Conservation (phyloP, 2,329 filamentous ascomycete species). For the Blumeriella jaapii region DNA sequence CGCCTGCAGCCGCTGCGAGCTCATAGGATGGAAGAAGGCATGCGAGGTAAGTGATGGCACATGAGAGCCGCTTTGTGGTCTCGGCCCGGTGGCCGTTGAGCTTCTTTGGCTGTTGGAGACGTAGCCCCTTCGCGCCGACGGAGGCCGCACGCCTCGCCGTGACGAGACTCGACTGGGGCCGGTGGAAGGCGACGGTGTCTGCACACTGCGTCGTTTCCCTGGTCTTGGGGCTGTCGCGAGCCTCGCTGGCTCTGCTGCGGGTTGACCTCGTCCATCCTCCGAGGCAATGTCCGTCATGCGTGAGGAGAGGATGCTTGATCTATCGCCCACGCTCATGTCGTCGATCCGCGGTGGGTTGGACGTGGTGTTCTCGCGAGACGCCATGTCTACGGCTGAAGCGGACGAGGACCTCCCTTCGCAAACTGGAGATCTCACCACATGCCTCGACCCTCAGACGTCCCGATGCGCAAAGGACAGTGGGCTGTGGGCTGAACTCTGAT, state of each 20-base stretch:
- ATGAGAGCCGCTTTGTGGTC: conserved; percentile 67
- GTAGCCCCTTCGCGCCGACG: conserved; percentile 39
- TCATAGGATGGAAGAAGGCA: conserved; percentile 94
- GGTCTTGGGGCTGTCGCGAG: conserved; percentile 26
- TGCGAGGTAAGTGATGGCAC: conserved; percentile 80
- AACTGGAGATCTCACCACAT: conserved; percentile 11
- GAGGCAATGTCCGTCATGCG: conserved; percentile 44
- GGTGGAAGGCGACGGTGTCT: conserved; percentile 42
- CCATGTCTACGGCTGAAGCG: conserved; percentile 13
- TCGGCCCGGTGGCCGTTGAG: conserved; percentile 35
- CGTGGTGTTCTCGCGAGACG: conserved; percentile 16
- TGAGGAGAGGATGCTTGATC: conserved; percentile 40
- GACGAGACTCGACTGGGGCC: conserved; percentile 42
- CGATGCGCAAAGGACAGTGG: conserved; percentile 2
- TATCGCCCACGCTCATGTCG: conserved; percentile 25
- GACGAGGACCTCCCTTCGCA: conserved; percentile 8
- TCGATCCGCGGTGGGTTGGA: conserved; percentile 14
- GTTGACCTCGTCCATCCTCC: conserved; percentile 37
- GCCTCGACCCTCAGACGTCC: conserved; percentile 14
- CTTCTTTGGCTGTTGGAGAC: conserved; percentile 20
- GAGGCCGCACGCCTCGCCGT: conserved; percentile 36
- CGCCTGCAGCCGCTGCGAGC: conserved; percentile 84
- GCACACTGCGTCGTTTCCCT: conserved; percentile 28
- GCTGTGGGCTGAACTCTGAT: conserved; percentile 4
- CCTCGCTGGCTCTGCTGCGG: conserved; percentile 26